Percentiles rank a stretch among this genome's conserved stretches.
Conservation (phyloP, 257 asterid species). For the Primulina eburnea region DNA sequence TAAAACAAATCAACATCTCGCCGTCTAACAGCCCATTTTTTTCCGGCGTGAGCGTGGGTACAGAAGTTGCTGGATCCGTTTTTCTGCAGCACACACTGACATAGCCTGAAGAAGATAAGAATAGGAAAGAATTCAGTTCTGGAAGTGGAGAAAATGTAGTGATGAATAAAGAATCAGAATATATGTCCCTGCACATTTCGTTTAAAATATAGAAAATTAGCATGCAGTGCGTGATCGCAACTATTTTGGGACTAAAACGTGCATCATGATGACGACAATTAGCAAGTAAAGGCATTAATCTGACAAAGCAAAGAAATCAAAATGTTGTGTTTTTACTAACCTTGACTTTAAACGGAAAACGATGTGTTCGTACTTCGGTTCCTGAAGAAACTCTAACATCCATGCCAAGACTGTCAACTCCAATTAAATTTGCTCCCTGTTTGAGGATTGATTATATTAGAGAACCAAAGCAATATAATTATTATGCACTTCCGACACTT, state of each 20-base stretch:
- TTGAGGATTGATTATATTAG: constrained; percentile 18
- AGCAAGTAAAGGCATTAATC: neutral
- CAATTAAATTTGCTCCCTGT: constrained; percentile 65
- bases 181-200: too few relatives aligned
- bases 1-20: constrained; percentile 38
- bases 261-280: neutral
- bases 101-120: constrained; percentile 43
- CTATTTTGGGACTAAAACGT: neutral
- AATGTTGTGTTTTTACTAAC: constrained; percentile 35
- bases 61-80: constrained; percentile 72
- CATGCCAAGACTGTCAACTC: constrained; percentile 80
- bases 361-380: constrained; percentile 68
- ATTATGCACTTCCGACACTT: neutral
- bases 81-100: constrained; percentile 65
- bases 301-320: too few relatives aligned
- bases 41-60: constrained; percentile 61
- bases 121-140: neutral
- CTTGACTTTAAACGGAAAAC: constrained; percentile 68
- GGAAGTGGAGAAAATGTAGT: neutral
- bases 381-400: constrained; percentile 69
- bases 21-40: constrained; percentile 42
- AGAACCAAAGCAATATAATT: constrained; percentile 13
- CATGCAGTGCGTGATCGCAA: too few relatives aligned
- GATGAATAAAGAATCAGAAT: neutral
- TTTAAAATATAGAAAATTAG: too few relatives aligned